These are phyloP conservation scores for Blastocystis sp. DNA, from an alignment of 352 stramenopile genomes.

Conservation along the genomic window DNA sequence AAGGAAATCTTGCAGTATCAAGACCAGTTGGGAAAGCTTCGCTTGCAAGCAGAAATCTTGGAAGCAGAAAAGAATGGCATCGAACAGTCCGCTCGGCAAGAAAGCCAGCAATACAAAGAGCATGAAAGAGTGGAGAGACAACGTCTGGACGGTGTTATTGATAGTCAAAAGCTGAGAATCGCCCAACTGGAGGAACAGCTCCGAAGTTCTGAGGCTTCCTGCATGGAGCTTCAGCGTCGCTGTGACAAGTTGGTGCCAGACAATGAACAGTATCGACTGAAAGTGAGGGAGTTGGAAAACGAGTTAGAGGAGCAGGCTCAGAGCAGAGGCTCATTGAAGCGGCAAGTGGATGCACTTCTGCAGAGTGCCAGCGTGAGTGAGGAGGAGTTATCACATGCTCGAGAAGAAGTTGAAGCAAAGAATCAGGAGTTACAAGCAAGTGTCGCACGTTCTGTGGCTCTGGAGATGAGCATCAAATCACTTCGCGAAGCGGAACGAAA, in stretches of 20 bases:
- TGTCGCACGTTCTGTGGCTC: background rate
- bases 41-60: slow-evolving; percentile 11
- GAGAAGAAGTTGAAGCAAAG: background rate
- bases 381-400: background rate
- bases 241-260: background rate
- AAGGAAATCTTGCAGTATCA: background rate
- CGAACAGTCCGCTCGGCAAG: background rate
- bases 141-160: background rate
- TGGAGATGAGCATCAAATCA: background rate
- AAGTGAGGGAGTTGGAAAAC: background rate
- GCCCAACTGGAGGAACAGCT: background rate
- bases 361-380: background rate
- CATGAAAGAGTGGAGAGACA: background rate
- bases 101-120: background rate
- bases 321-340: background rate
- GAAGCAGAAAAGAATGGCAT: slow-evolving; percentile 41
- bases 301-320: background rate
- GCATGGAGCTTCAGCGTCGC: background rate
- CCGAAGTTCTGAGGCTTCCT: too few species aligned
- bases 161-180: background rate
- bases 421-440: background rate
- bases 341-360: background rate
- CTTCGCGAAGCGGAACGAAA: background rate
- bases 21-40: background rate
- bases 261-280: background rate